Evolutionary conservation across 495 filamentous ascomycete species (phyloP).

Genomic region (Glarea lozoyensis): DNA sequence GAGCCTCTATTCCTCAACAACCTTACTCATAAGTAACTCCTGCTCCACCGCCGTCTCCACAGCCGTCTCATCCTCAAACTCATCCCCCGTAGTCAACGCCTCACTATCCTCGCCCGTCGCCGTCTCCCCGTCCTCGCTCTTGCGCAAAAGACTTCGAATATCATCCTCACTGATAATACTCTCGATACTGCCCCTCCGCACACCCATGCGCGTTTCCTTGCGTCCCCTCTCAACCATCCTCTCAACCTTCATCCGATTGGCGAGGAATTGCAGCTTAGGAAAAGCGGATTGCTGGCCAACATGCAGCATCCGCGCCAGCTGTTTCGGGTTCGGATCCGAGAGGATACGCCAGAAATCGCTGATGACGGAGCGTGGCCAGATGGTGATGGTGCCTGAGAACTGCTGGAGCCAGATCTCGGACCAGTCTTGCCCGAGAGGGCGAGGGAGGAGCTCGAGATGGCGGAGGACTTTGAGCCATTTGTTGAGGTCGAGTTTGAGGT

Average conservation of each 20-base stretch:
- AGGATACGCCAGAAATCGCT: slow-evolving; percentile 83
- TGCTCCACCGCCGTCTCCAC: slow-evolving; percentile 3
- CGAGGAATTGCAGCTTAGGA: slow-evolving; percentile 83
- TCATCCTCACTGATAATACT: slow-evolving; percentile 37
- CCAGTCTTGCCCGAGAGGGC: slow-evolving; percentile 94
- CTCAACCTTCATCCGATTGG: slow-evolving; percentile 79
- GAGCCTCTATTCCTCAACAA: too few species aligned
- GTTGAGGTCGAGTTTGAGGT: slow-evolving; percentile 86
- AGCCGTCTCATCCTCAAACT: slow-evolving; percentile 12
- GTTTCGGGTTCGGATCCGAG: slow-evolving; percentile 63
- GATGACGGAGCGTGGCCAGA: slow-evolving; percentile 72
- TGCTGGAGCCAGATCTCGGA: slow-evolving; percentile 89
- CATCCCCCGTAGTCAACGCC: slow-evolving; percentile 11
- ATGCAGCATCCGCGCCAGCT: slow-evolving; percentile 79
- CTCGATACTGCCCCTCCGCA: slow-evolving; percentile 33
- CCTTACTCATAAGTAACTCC: slow-evolving; percentile 1
- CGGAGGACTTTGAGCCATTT: slow-evolving; percentile 95
- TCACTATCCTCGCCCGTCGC: slow-evolving; percentile 14
- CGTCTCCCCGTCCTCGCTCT: slow-evolving; percentile 3
- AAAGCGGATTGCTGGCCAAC: slow-evolving; percentile 80
- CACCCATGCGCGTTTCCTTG: slow-evolving; percentile 35
- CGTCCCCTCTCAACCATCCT: slow-evolving; percentile 67
- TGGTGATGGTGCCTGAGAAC: slow-evolving; percentile 89
- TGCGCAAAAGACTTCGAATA: slow-evolving; percentile 24
- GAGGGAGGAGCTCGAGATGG: slow-evolving; percentile 83